phyloP scores from a whole-genome alignment of 2,329 filamentous ascomycete genomes.

The Aspergillus texensis region DNA sequence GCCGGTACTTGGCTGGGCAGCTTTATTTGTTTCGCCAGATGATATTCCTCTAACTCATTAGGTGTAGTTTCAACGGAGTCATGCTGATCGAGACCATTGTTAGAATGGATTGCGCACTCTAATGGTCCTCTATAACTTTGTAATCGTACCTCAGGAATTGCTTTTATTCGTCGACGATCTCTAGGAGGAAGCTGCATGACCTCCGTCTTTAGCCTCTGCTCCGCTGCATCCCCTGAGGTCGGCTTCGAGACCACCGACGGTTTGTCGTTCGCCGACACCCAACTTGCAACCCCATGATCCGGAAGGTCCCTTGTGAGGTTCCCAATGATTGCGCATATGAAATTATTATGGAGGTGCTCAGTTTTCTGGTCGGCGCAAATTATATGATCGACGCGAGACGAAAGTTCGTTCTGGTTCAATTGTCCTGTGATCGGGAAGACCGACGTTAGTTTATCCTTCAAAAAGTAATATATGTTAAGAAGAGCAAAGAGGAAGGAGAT shows the following conservation, averaged over 20 bases:
- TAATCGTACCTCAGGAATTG: constrained; percentile 50
- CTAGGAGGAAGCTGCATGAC: constrained; percentile 64
- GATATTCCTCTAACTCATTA: constrained; percentile 46
- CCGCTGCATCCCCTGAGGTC: constrained; percentile 60
- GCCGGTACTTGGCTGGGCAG: constrained; percentile 65
- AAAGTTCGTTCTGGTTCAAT: constrained; percentile 64
- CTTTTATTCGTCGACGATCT: constrained; percentile 62
- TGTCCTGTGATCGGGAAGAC: constrained; percentile 46
- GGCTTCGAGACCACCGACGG: constrained; percentile 53
- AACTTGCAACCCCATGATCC: constrained; percentile 64
- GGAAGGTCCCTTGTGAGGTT: constrained; percentile 64
- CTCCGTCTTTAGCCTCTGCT: constrained; percentile 65
- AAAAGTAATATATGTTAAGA: neutral
- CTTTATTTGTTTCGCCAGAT: constrained; percentile 52
- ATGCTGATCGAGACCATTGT: constrained; percentile 30
- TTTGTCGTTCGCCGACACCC: constrained; percentile 64
- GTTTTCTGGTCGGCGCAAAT: constrained; percentile 55
- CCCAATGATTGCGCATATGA: constrained; percentile 60
- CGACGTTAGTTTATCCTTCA: constrained; percentile 21
- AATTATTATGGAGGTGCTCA: constrained; percentile 64
- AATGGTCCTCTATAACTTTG: neutral
- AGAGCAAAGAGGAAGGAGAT: neutral
- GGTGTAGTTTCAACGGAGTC: constrained; percentile 35
- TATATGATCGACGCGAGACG: constrained; percentile 58
- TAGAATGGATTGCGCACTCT: constrained; percentile 7